A percentile compares a stretch with the other conserved stretches of the same genome.
These are phyloP conservation scores for Alternaria angustiovoidea DNA, from an alignment of 2,329 filamentous ascomycete genomes.

Conservation along the genomic window DNA sequence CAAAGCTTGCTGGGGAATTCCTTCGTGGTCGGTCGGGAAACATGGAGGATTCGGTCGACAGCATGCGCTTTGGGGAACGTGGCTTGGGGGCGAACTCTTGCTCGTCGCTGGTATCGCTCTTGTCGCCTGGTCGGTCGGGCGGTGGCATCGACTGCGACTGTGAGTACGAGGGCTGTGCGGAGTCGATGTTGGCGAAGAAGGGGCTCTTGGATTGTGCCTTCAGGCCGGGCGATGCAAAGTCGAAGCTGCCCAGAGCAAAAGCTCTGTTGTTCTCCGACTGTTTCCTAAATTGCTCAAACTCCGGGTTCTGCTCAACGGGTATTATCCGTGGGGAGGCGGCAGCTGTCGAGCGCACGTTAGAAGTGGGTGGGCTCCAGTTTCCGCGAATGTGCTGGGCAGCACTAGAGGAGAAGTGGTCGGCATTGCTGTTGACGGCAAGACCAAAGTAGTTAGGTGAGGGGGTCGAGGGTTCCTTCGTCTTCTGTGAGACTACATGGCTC, in stretches of 20 bases:
- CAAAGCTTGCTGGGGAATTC: slow-evolving; percentile 58
- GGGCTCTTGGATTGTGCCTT: slow-evolving; percentile 38
- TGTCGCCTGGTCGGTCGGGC: slow-evolving; percentile 21
- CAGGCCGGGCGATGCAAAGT: slow-evolving; percentile 49
- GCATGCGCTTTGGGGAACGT: slow-evolving; percentile 59
- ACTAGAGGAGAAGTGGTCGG: slow-evolving; percentile 69
- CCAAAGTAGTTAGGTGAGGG: slow-evolving; percentile 89
- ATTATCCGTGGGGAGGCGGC: slow-evolving; percentile 73
- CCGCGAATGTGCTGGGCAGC: slow-evolving; percentile 67
- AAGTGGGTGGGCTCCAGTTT: slow-evolving; percentile 78
- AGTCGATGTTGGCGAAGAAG: slow-evolving; percentile 33
- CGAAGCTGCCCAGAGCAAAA: slow-evolving; percentile 53
- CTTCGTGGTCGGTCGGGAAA: slow-evolving; percentile 55
- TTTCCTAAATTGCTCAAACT: slow-evolving; percentile 81
- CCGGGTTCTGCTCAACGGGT: slow-evolving; percentile 76
- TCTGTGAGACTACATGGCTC: slow-evolving; percentile 31
- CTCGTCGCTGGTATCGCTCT: slow-evolving; percentile 28
- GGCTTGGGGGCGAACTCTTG: slow-evolving; percentile 36
- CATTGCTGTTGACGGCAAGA: slow-evolving; percentile 66
- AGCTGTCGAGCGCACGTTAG: slow-evolving; percentile 74
- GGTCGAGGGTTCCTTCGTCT: slow-evolving; percentile 41
- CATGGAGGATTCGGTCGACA: slow-evolving; percentile 55
- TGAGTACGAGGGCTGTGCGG: slow-evolving; percentile 35
- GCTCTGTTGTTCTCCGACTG: slow-evolving; percentile 69
- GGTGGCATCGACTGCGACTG: slow-evolving; percentile 45